Evolutionary conservation across 192 early-diverging fungal species (phyloP).

Genomic region (Backusella mclennaniae): DNA sequence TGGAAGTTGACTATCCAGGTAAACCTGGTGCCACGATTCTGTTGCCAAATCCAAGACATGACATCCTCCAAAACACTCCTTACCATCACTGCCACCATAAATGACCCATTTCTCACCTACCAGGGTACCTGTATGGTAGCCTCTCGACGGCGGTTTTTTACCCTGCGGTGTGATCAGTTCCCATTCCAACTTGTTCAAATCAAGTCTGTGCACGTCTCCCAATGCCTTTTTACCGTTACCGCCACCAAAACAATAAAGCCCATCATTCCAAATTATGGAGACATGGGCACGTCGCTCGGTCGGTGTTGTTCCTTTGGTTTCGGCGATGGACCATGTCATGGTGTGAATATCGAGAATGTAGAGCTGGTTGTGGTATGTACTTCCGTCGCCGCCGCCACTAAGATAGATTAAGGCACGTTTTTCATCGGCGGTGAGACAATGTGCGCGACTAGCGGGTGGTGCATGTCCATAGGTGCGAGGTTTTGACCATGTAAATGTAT

Average conservation of each 20-base stretch:
- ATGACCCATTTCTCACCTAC: constrained; percentile 78
- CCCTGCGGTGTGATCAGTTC: constrained; percentile 54
- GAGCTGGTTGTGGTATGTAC: constrained; percentile 75
- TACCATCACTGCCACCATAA: constrained; percentile 84
- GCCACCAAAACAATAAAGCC: constrained; percentile 83
- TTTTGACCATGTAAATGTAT: constrained; percentile 80
- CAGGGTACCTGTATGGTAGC: constrained; percentile 86
- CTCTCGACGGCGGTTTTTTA: constrained; percentile 65
- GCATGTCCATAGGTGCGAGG: constrained; percentile 65
- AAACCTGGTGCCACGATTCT: constrained; percentile 60
- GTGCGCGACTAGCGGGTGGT: constrained; percentile 80
- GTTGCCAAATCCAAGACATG: constrained; percentile 57
- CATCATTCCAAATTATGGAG: constrained; percentile 68
- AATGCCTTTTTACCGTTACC: constrained; percentile 85
- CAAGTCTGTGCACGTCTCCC: constrained; percentile 72
- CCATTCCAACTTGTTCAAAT: constrained; percentile 53
- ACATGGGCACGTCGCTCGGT: constrained; percentile 75
- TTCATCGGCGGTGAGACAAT: constrained; percentile 69
- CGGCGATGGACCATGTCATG: constrained; percentile 64
- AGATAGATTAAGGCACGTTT: constrained; percentile 56
- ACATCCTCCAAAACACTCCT: constrained; percentile 69
- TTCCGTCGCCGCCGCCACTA: constrained; percentile 87
- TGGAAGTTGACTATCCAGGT: constrained; percentile 59
- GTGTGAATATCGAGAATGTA: constrained; percentile 76
- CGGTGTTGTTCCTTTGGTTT: constrained; percentile 52